A percentile compares a stretch with the other conserved stretches of the same genome.
These are phyloP conservation scores for Penicillium salamii DNA, from an alignment of 495 filamentous ascomycete genomes.

Conservation along the genomic window DNA sequence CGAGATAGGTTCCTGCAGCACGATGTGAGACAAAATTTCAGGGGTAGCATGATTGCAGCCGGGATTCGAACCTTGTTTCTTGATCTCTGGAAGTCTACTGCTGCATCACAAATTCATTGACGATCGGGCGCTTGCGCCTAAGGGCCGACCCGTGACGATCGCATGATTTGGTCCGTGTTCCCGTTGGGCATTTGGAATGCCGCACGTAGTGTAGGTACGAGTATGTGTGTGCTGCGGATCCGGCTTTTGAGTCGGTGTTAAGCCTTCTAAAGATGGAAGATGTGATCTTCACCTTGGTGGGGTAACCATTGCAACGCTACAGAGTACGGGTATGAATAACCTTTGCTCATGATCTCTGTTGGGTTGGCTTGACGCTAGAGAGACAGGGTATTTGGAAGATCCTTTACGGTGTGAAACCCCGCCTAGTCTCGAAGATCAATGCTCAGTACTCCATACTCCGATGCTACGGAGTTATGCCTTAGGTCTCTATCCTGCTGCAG, in stretches of 20 bases:
- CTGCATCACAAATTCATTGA: background rate
- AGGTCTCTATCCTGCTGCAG: too few relatives aligned
- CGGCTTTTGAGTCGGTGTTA: background rate
- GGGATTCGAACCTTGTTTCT: background rate
- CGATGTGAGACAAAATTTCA: background rate
- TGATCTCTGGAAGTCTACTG: background rate
- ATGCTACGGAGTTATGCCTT: too few relatives aligned
- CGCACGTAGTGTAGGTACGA: too few relatives aligned
- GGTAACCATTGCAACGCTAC: too few relatives aligned
- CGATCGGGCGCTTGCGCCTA: background rate
- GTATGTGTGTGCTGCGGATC: too few relatives aligned
- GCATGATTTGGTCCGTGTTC: background rate
- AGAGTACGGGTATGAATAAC: background rate
- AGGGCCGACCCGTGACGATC: constrained; percentile 9
- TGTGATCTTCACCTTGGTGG: background rate
- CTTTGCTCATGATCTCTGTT: too few relatives aligned
- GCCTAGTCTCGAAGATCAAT: too few relatives aligned
- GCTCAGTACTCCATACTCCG: too few relatives aligned
- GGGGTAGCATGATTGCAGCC: background rate
- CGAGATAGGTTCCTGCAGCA: background rate
- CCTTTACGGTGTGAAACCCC: too few relatives aligned
- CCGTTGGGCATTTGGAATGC: background rate
- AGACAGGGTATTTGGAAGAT: too few relatives aligned
- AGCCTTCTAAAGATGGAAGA: too few relatives aligned
- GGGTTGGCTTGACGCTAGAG: too few relatives aligned